phyloP scores from a whole-genome alignment of 192 early-diverging fungal genomes.

The Spizellomyces sp. region DNA sequence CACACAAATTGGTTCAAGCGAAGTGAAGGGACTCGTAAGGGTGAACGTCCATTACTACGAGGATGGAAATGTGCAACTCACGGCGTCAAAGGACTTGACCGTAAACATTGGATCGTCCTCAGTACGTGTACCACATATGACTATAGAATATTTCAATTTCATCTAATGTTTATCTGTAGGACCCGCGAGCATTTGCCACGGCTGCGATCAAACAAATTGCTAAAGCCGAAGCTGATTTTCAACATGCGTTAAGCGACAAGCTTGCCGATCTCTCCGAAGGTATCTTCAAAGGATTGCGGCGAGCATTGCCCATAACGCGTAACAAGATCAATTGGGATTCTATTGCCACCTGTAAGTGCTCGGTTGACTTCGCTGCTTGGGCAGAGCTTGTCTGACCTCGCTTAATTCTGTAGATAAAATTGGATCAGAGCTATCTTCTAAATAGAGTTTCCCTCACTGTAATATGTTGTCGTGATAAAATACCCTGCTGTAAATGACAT shows the following conservation, averaged over 20 bases:
- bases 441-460: conserved; percentile 31
- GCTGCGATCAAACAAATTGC: conserved; percentile 68
- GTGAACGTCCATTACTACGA: conserved; percentile 98
- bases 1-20: conserved; percentile 54
- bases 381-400: neutral
- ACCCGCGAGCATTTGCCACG: conserved; percentile 46
- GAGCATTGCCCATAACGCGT: conserved; percentile 87
- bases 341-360: conserved; percentile 62
- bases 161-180: conserved; percentile 24
- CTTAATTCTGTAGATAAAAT: conserved; percentile 43
- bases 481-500: no score
- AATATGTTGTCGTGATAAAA: neutral
- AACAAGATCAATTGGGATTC: conserved; percentile 95
- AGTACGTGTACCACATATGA: neutral
- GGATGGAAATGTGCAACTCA: conserved; percentile 98
- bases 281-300: conserved; percentile 89
- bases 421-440: conserved; percentile 48
- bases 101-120: neutral
- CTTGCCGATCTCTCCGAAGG: conserved; percentile 80
- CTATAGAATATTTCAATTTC: neutral
- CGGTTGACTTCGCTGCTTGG: neutral
- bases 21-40: conserved; percentile 71
- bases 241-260: conserved; percentile 80
- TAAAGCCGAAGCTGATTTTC: conserved; percentile 78
- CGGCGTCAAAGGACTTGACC: conserved; percentile 71